Percentiles rank a stretch among this genome's conserved stretches.
These are phyloP conservation scores for Aureobasidium sp. DNA, from an alignment of 2,329 filamentous ascomycete species.

Conservation along the genomic window DNA sequence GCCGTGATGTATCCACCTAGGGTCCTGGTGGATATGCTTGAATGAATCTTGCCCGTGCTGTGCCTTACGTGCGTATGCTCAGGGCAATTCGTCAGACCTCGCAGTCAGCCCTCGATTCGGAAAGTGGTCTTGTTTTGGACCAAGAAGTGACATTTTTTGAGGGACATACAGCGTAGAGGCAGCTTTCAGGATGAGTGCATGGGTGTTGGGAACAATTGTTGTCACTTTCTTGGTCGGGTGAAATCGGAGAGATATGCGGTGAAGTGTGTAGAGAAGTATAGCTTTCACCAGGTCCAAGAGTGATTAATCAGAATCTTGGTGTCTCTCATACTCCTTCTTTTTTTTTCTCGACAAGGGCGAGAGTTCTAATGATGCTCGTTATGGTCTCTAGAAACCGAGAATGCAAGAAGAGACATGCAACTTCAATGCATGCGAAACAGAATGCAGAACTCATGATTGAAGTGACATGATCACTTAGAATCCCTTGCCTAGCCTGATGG, in stretches of 20 bases:
- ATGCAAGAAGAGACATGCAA: not conserved
- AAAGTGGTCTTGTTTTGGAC: not conserved
- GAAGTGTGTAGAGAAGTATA: not conserved
- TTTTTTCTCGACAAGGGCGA: not conserved
- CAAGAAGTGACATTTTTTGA: too few species aligned
- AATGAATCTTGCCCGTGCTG: not conserved
- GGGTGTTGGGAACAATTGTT: not conserved
- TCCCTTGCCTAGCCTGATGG: conserved; percentile 48
- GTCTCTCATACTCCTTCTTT: too few species aligned
- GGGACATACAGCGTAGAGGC: not conserved
- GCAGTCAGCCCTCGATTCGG: not conserved
- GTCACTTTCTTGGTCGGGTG: not conserved
- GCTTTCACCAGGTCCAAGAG: too few species aligned
- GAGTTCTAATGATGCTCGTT: too few species aligned
- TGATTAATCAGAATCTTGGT: too few species aligned
- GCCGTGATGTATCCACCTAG: not conserved
- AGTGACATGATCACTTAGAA: conserved; percentile 26
- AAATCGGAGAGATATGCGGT: not conserved
- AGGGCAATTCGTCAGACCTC: not conserved
- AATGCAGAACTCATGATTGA: not conserved
- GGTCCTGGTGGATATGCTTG: not conserved
- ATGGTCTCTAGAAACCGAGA: not conserved
- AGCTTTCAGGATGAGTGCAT: not conserved
- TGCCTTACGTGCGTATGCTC: not conserved
- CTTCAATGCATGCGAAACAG: not conserved